These are phyloP conservation scores for Ophiostoma pallidulum DNA, from an alignment of 2,329 filamentous ascomycete genomes.

Conservation along the genomic window DNA sequence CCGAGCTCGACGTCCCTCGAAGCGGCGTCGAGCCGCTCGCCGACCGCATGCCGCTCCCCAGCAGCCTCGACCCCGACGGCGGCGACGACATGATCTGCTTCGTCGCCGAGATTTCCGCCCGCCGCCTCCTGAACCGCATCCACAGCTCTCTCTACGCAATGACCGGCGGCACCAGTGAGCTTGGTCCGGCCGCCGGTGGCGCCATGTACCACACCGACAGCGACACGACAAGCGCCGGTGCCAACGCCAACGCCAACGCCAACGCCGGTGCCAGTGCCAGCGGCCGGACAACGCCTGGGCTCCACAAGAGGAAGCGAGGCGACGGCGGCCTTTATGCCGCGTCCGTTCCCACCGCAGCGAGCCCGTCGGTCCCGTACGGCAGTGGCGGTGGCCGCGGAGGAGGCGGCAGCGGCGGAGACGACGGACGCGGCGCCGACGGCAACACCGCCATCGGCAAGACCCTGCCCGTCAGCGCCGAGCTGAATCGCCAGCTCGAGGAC, in stretches of 20 bases:
- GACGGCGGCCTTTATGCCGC: neutral
- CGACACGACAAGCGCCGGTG: too few species aligned
- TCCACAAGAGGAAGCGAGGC: conserved; percentile 6
- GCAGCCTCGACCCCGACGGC: conserved; percentile 24
- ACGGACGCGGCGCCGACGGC: too few species aligned
- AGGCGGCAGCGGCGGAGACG: too few species aligned
- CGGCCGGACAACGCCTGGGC: neutral
- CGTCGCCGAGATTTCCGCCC: conserved; percentile 33
- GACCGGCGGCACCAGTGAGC: conserved; percentile 16
- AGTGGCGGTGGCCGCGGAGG: conserved; percentile 1
- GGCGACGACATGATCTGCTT: conserved; percentile 29
- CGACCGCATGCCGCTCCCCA: conserved; percentile 28
- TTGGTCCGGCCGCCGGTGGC: too few species aligned
- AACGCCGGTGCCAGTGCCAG: conserved; percentile 14
- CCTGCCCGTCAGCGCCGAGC: conserved; percentile 26
- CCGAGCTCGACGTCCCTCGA: conserved; percentile 43
- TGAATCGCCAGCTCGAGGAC: conserved; percentile 30
- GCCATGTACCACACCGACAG: neutral
- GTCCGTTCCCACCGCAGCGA: too few species aligned
- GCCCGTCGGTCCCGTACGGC: too few species aligned
- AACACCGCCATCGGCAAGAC: conserved; percentile 22
- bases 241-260: too few species aligned
- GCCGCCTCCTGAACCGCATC: conserved; percentile 33
- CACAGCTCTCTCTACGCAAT: conserved; percentile 31
- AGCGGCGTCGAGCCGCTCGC: conserved; percentile 30